phyloP scores from a whole-genome alignment of 2,329 filamentous ascomycete species.

The Ceratocystis papillata region DNA sequence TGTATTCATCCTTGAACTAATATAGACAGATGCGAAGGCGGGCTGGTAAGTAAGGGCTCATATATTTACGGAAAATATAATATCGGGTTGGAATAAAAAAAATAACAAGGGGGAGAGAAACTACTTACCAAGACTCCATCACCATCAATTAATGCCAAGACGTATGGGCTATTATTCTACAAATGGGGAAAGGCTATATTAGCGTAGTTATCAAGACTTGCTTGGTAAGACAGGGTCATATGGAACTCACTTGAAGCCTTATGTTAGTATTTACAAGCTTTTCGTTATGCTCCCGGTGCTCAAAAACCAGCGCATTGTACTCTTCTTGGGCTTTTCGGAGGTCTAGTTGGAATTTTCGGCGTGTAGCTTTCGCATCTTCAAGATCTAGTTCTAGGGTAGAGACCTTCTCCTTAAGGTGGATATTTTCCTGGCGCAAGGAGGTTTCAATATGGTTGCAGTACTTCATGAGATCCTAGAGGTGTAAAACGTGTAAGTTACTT shows the following conservation, averaged over 20 bases:
- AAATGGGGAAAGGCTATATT: slow-evolving; percentile 8
- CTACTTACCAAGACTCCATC: slow-evolving; percentile 47
- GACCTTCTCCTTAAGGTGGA: slow-evolving; percentile 30
- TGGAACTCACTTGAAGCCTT: background rate
- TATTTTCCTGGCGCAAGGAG: slow-evolving; percentile 37
- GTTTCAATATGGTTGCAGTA: slow-evolving; percentile 39
- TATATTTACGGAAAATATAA: no score
- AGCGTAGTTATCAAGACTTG: background rate
- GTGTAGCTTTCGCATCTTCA: slow-evolving; percentile 22
- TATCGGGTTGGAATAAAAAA: no score
- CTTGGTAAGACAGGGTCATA: background rate
- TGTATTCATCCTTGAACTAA: slow-evolving; percentile 48
- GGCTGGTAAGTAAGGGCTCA: no score
- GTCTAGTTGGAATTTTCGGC: slow-evolving; percentile 24
- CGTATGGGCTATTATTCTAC: slow-evolving; percentile 46
- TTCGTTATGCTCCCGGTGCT: background rate
- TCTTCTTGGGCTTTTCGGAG: slow-evolving; percentile 4
- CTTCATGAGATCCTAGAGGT: slow-evolving; percentile 38
- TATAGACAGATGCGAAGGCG: slow-evolving; percentile 17
- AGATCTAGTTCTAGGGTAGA: slow-evolving; percentile 12
- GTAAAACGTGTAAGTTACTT: background rate
- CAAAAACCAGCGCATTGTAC: slow-evolving; percentile 5
- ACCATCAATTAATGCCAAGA: slow-evolving; percentile 52
- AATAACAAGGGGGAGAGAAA: background rate
- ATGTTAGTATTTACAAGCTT: background rate